phyloP scores from a whole-genome alignment of 768 basidiomycete species.

The Amanita pallidorosea region DNA sequence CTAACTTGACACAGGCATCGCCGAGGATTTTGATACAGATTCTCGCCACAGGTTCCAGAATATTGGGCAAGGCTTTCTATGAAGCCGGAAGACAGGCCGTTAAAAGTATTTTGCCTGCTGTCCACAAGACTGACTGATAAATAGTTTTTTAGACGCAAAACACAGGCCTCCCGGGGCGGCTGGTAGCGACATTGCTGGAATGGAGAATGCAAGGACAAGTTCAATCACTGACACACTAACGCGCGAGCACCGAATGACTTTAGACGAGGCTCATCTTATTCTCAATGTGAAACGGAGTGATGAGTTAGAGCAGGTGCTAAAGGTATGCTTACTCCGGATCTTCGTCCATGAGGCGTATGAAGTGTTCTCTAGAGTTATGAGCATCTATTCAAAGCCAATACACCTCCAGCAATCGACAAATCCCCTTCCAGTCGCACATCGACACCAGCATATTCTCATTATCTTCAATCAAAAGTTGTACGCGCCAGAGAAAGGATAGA shows the following conservation, averaged over 20 bases:
- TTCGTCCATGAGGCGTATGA: not conserved
- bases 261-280: constrained; percentile 92
- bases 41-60: constrained; percentile 62
- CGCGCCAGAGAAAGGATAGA: constrained; percentile 92
- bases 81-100: constrained; percentile 90
- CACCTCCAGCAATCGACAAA: constrained; percentile 49
- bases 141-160: constrained; percentile 59
- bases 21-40: constrained; percentile 76
- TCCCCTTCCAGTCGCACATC: constrained; percentile 21
- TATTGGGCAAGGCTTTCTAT: constrained; percentile 83
- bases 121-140: not conserved
- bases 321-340: constrained; percentile 35
- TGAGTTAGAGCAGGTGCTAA: constrained; percentile 52
- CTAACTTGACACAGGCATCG: constrained; percentile 45
- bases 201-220: constrained; percentile 63
- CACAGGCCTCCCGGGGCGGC: constrained; percentile 60
- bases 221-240: constrained; percentile 75
- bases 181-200: constrained; percentile 62
- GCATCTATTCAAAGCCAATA: constrained; percentile 84
- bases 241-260: constrained; percentile 80
- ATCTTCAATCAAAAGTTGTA: constrained; percentile 95
- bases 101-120: constrained; percentile 55
- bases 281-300: constrained; percentile 79
- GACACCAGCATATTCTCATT: constrained; percentile 63
- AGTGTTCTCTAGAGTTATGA: constrained; percentile 66